Conservation (phyloP, 495 filamentous ascomycete species). For the Xylaria curta region DNA sequence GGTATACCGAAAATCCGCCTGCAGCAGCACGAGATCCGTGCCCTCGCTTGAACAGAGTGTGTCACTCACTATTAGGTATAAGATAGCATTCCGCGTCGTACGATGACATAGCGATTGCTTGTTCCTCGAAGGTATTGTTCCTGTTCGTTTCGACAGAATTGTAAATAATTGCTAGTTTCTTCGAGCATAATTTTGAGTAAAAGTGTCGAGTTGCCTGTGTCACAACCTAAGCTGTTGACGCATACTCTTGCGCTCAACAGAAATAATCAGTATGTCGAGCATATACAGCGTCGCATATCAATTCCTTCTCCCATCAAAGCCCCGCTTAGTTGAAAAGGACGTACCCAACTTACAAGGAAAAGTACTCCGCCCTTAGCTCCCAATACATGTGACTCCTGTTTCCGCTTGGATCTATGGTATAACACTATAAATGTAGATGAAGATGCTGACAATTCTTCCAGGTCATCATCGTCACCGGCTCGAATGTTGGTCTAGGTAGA, state of each 20-base stretch:
- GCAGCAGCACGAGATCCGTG: neutral
- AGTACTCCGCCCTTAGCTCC: conserved; percentile 15
- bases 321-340: conserved; percentile 24
- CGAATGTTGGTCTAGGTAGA: conserved; percentile 54
- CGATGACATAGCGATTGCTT: neutral
- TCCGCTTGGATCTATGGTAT: neutral
- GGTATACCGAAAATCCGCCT: neutral
- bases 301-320: conserved; percentile 22
- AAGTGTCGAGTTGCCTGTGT: neutral
- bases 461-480: conserved; percentile 57
- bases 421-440: neutral
- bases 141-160: neutral
- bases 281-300: conserved; percentile 12
- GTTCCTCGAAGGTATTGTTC: neutral
- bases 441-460: conserved; percentile 17
- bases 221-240: neutral
- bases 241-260: neutral
- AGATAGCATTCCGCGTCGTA: neutral
- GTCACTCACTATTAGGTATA: neutral
- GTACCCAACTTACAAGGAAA: conserved; percentile 26
- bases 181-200: neutral
- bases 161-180: neutral
- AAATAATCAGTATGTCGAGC: neutral
- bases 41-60: neutral
- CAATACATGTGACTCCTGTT: neutral